These are phyloP conservation scores for Paraphaeosphaeria minitans DNA, from an alignment of 2,329 filamentous ascomycete species.

Conservation along the genomic window DNA sequence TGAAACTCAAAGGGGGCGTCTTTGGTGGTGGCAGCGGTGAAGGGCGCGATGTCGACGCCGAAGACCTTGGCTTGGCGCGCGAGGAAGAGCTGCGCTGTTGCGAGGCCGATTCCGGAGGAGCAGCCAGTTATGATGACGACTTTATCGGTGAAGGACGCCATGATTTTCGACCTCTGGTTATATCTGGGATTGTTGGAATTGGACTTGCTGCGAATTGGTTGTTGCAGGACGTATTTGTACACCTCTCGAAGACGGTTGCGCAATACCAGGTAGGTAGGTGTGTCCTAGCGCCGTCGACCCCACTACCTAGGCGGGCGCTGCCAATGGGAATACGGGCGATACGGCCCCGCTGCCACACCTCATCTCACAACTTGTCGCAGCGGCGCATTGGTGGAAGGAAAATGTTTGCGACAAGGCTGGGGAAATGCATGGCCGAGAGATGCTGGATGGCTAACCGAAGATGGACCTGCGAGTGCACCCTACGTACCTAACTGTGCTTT, in stretches of 20 bases:
- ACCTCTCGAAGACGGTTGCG: background rate
- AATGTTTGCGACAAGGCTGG: background rate
- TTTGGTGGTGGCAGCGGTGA: slow-evolving; percentile 20
- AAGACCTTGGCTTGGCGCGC: slow-evolving; percentile 34
- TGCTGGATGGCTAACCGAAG: too few relatives aligned
- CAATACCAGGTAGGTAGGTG: too few relatives aligned
- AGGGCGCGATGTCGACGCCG: slow-evolving; percentile 33
- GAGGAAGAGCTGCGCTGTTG: slow-evolving; percentile 31
- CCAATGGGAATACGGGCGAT: slow-evolving; percentile 2
- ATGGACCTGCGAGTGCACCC: too few relatives aligned
- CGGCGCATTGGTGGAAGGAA: background rate
- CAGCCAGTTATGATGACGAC: slow-evolving; percentile 37
- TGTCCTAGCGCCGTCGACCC: background rate
- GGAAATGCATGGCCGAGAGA: too few relatives aligned
- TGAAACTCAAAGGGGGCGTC: slow-evolving; percentile 29
- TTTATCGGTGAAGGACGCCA: slow-evolving; percentile 30
- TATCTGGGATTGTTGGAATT: background rate
- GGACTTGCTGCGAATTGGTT: background rate
- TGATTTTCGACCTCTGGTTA: background rate
- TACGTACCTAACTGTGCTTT: too few relatives aligned
- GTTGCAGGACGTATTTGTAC: background rate
- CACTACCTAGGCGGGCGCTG: background rate
- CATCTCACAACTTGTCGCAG: background rate
- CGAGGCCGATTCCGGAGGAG: slow-evolving; percentile 38
- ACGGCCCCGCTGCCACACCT: background rate